Evolutionary conservation across 306 rosid genomes (phyloP).

Genomic region (Rubus idaeus): DNA sequence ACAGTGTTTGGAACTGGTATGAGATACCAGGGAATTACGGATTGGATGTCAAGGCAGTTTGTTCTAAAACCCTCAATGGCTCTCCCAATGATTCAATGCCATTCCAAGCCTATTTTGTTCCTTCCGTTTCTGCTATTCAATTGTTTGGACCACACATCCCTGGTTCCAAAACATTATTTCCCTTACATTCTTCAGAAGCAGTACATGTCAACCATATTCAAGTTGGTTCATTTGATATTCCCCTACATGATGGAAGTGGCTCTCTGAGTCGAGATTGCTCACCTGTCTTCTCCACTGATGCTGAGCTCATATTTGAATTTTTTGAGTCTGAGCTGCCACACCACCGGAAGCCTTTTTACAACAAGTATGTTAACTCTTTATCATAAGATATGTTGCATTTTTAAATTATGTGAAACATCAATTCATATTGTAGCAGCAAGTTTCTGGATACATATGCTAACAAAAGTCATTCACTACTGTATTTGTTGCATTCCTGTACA

Average conservation of each 20-base stretch:
- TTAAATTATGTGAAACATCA: background rate
- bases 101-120: conserved; percentile 21
- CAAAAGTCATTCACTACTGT: background rate
- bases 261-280: background rate
- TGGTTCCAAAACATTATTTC: background rate
- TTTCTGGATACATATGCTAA: background rate
- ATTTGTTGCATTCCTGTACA: background rate
- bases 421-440: conserved; percentile 5
- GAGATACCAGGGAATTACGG: conserved; percentile 27
- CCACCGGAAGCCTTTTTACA: conserved; percentile 11
- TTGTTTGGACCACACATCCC: conserved; percentile 1
- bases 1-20: conserved; percentile 27
- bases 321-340: conserved; percentile 26
- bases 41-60: conserved; percentile 21
- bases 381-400: background rate
- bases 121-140: conserved; percentile 25
- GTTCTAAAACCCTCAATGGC: conserved; percentile 11
- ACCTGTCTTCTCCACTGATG: conserved; percentile 4
- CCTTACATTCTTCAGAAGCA: background rate
- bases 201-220: background rate
- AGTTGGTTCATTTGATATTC: conserved; percentile 4
- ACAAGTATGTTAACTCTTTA: conserved; percentile 18
- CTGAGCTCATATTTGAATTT: conserved; percentile 25
- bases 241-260: conserved; percentile 11
- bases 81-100: conserved; percentile 9